phyloP scores from a whole-genome alignment of 805 yeast genomes.

The Saturnispora mendoncae region DNA sequence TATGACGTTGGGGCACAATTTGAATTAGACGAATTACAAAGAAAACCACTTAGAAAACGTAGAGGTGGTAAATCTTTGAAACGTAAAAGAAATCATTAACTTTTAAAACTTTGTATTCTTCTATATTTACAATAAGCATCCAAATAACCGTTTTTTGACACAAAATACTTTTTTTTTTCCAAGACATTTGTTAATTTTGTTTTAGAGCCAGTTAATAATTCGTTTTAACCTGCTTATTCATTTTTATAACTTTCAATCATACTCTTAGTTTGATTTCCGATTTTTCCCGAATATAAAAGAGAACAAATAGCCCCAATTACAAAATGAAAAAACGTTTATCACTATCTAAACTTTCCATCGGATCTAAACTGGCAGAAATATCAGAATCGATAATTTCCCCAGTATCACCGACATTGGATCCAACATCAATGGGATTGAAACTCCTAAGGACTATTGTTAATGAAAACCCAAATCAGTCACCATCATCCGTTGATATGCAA shows the following conservation, averaged over 20 bases:
- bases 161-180: too few relatives aligned
- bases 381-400: conserved; percentile 2
- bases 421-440: not conserved
- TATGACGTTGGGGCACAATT: conserved; percentile 7
- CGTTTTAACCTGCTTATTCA: too few relatives aligned
- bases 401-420: not conserved
- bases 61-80: not conserved
- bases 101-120: too few relatives aligned
- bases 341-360: not conserved
- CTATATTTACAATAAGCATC: too few relatives aligned
- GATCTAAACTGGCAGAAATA: conserved; percentile 1
- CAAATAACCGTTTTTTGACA: not conserved
- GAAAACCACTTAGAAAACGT: not conserved
- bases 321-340: conserved; percentile 5
- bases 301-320: not conserved
- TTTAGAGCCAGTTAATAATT: too few relatives aligned
- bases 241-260: too few relatives aligned
- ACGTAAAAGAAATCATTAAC: too few relatives aligned
- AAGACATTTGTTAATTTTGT: too few relatives aligned
- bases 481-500: conserved; percentile 9
- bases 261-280: not conserved
- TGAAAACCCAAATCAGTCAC: conserved; percentile 2
- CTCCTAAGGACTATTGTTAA: conserved; percentile 3
- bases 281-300: not conserved
- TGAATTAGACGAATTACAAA: not conserved